Evolutionary conservation across 306 rosid species (phyloP), one percentile per base, ranked within the genome.

Genomic region (Gleditsia sinensis): DNA sequence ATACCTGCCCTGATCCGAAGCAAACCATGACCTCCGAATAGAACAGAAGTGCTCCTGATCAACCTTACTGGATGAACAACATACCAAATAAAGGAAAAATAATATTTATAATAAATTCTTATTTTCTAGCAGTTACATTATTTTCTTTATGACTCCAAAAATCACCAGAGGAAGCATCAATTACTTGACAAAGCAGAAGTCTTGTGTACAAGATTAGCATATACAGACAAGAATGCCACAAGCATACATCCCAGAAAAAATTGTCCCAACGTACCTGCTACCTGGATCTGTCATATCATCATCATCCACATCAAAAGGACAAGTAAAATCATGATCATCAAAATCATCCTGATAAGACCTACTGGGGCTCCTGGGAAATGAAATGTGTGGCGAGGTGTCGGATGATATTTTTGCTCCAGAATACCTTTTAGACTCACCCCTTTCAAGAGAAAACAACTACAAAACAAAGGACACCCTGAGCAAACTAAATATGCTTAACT

Each of bases 331-430:
- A 39, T 86, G 20, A 62, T 89, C 91, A 79, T 91, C 97, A 68
- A 78, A 79, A 81, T 83, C 88, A 66, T 88, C 91, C 42, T 78
- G 92, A 65, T 79, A 82, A 69, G 94, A 93, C 84, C 90, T 90
- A 72, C 96, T 94, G 48, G 98, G 86, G 90, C 96, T 81, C 83
- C 92, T 88, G 53, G 94, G 85, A 83, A 83, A 30, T 43, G 89
- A 88, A 79, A 86, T 69, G 65, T 46, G 89, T 0, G 82, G 96
- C 3, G 78, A 87, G 85, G 84, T 70, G 78, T 64, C 78, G 34
- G 90, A 76, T 50, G 95, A 75, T 74, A 78, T 66, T 81, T 76
- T 90, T 71, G 70, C 54, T 59, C 89, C 97, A 58, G 76, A 85
- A 81, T 61, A 40, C 71, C 75, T 93, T 51, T 77, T 84, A 20